These are phyloP conservation scores for Tetracladium setigerum DNA, from an alignment of 495 filamentous ascomycete genomes.

Conservation along the genomic window DNA sequence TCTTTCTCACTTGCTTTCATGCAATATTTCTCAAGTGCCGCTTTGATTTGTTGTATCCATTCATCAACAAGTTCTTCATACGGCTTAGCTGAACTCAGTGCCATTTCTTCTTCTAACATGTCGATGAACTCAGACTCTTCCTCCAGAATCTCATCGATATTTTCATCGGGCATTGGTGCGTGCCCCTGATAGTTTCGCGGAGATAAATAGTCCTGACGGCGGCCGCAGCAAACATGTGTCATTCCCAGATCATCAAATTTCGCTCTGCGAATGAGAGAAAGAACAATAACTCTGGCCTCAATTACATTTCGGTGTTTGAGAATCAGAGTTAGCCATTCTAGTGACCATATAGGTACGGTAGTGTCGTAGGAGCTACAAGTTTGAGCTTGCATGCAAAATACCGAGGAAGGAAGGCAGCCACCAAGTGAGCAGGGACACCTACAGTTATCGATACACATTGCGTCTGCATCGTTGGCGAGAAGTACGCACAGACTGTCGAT, in stretches of 20 bases:
- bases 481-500: conserved; percentile 2
- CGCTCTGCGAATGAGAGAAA: conserved; percentile 8
- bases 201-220: not conserved
- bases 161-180: not conserved
- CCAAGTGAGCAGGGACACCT: conserved; percentile 4
- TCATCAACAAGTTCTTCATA: conserved; percentile 6
- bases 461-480: conserved; percentile 2
- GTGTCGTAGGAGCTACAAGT: not conserved
- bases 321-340: conserved; percentile 7
- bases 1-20: not conserved
- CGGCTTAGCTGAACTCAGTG: not conserved
- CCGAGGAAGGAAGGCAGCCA: conserved; percentile 3
- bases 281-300: conserved; percentile 3
- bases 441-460: not conserved
- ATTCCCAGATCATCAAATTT: conserved; percentile 5
- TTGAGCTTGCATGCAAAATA: not conserved
- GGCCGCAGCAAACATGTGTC: conserved; percentile 6
- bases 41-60: conserved; percentile 8
- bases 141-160: conserved; percentile 7
- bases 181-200: not conserved
- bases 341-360: conserved; percentile 4
- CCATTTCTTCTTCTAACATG: conserved; percentile 7
- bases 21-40: not conserved
- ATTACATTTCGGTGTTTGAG: not conserved
- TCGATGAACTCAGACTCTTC: conserved; percentile 5